Base-by-base conservation (phyloP, 768 basidiomycete species). In the Lactarius vividus region DNA sequence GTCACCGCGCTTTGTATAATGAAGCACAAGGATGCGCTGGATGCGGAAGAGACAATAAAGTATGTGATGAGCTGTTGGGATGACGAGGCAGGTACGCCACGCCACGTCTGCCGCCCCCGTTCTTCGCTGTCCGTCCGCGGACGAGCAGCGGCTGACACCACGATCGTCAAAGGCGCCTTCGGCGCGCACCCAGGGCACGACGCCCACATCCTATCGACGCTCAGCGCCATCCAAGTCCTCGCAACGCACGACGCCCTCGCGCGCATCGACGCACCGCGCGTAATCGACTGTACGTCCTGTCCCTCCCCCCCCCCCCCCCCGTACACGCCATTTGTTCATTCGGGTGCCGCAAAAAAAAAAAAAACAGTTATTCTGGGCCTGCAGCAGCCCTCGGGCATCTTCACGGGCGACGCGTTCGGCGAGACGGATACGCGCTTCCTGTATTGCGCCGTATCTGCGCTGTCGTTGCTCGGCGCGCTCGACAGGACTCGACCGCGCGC, bases 21-120 rank as follows among this genome's bases (percentile, higher is more conserved):
- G 88, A 85, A 83, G 1, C 84, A 83, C 54, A 79, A 85, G 62
- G 89, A 95, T 57, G 93, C 93, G 0, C 79, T 99, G 59, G 84
- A 91, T 70, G 79, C 88, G 46, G 86, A 93, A 29, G 94, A 93
- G 68, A 92, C 92, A 83, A 84, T 98, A 35, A 82, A 82, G 2
- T 98, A 92, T 74, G 94, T 98, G 59, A 84, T 95, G 87, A 88
- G 87, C 70, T 99, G 97, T 75, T 98, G 95, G 94, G 91, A 96
- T 72, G 89, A 95, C 13, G 86, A 92, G 77, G 85, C 86, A 79
- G 96, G 95, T 84, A 29, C 67, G 81, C 49, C 57, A 4, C 35
- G 11, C 35, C 35, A 11, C 39, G 46, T 35, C 15, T 42, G 20
- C 26, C 39, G 11, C 18, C 16, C 9, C 13, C 33, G 9, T 33